Conservation (phyloP, 345 rosid genomes). For the Brassica incana region DNA sequence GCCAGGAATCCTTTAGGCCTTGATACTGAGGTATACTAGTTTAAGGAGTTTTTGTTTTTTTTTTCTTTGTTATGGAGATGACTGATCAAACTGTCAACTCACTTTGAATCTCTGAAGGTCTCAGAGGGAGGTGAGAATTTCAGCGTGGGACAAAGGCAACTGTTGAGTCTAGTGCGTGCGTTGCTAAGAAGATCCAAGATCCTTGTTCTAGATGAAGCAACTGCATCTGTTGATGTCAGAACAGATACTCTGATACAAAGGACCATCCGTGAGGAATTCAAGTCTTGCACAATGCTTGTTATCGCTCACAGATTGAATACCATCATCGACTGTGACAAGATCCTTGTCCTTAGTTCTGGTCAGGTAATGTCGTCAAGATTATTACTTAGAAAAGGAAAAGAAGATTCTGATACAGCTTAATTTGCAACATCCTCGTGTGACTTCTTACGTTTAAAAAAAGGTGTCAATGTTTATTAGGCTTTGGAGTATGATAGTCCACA, state of each 20-base stretch:
- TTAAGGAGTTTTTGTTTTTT: not conserved
- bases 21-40: slow-evolving; percentile 60
- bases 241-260: slow-evolving; percentile 86
- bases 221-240: slow-evolving; percentile 90
- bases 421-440: not conserved
- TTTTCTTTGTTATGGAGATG: not conserved
- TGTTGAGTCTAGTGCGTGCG: slow-evolving; percentile 94
- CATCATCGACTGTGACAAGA: slow-evolving; percentile 72
- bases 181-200: slow-evolving; percentile 79
- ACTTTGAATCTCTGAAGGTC: slow-evolving; percentile 47
- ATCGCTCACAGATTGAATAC: slow-evolving; percentile 93
- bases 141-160: slow-evolving; percentile 91
- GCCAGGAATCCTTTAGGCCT: slow-evolving; percentile 65
- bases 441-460: not conserved
- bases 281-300: slow-evolving; percentile 81
- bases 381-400: not conserved
- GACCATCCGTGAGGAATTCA: slow-evolving; percentile 90
- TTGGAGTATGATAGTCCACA: slow-evolving; percentile 66
- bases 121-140: slow-evolving; percentile 90
- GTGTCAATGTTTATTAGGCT: slow-evolving; percentile 47
- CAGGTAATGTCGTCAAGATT: slow-evolving; percentile 47
- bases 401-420: not conserved
- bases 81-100: slow-evolving; percentile 9
- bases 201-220: slow-evolving; percentile 95
- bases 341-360: slow-evolving; percentile 86